Evolutionary conservation across 768 basidiomycete genomes (phyloP), one percentile per base, ranked within the genome.

Genomic region (Steccherinum ochraceum): DNA sequence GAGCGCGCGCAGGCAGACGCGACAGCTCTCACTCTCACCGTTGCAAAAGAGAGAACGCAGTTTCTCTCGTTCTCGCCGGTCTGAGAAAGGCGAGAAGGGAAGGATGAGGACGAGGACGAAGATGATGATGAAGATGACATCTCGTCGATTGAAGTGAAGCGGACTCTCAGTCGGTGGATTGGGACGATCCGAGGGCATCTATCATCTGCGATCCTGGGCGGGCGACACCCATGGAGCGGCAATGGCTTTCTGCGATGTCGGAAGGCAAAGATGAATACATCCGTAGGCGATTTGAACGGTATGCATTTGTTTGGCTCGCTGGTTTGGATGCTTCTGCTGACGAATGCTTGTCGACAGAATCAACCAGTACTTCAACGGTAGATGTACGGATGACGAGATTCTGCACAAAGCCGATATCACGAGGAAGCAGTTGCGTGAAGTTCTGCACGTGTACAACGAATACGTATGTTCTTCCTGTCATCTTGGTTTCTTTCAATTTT

Each of bases 341-440:
- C 24, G 24, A 4, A 52, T 40, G n/a, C 24, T 46, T 5, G 25
- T 46, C 5, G 7, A 2, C 63, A 94, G 93, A 53, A 89, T 95
- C 47, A 87, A 90, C 53, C 89, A 90, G 59, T 96, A 92, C 63
- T 93, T 97, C 59, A 92, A 98, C 58, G 95, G 95, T 12, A 89
- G 85, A 65, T 84, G 77, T 47, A 90, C 90, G 0, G 89, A 93
- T 53, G 93, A 96, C 57, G 94, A 97, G 66, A 94, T 97, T 52
- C 73, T 94, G n/a, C 91, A 84, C 64, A 76, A 86, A 35, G 90
- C 93, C 0, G 88, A 88, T 48, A 86, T 97, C 52, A 79, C 85
- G 35, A 77, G 88, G 60, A 89, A 84, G 61, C 87, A 94, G 58
- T 71, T 98, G 52, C 78, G 91, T 13, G 84, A 86, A 58, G 82